These are phyloP conservation scores for Pestalotiopsis sp. DNA, from an alignment of 2,329 filamentous ascomycete species.

Conservation along the genomic window DNA sequence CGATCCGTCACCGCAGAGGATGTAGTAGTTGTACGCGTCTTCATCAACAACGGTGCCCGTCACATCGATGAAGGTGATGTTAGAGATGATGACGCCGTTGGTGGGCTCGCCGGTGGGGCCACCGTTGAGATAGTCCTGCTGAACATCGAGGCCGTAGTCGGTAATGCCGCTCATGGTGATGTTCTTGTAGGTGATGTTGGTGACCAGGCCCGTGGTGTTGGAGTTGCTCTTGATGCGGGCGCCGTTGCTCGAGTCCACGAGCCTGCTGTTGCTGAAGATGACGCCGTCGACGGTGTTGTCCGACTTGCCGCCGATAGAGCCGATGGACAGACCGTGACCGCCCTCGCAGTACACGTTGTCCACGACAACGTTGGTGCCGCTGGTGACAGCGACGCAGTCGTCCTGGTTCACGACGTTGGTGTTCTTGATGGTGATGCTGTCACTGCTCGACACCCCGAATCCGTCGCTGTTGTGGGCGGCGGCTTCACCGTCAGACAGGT, in stretches of 20 bases:
- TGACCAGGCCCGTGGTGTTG: conserved; percentile 48
- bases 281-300: conserved; percentile 52
- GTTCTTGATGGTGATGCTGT: conserved; percentile 50
- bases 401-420: conserved; percentile 60
- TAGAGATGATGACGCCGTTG: conserved; percentile 42
- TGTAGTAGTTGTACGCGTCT: conserved; percentile 23
- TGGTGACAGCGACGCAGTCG: conserved; percentile 62
- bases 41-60: conserved; percentile 5
- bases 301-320: conserved; percentile 51
- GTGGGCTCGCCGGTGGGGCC: conserved; percentile 38
- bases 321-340: conserved; percentile 53
- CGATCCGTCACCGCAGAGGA: conserved; percentile 34
- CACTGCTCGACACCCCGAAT: conserved; percentile 51
- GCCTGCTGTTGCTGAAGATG: conserved; percentile 43
- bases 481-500: conserved; percentile 24
- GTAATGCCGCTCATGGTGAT: conserved; percentile 48
- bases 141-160: conserved; percentile 39
- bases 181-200: conserved; percentile 47
- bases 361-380: conserved; percentile 47
- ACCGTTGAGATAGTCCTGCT: conserved; percentile 31
- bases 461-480: conserved; percentile 56
- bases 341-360: conserved; percentile 45
- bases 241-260: conserved; percentile 53
- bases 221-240: conserved; percentile 56
- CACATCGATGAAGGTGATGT: conserved; percentile 34